A percentile compares a stretch with the other conserved stretches of the same genome.
These are phyloP conservation scores for Grosmannia serpens DNA, from an alignment of 2,329 filamentous ascomycete genomes.

Conservation along the genomic window DNA sequence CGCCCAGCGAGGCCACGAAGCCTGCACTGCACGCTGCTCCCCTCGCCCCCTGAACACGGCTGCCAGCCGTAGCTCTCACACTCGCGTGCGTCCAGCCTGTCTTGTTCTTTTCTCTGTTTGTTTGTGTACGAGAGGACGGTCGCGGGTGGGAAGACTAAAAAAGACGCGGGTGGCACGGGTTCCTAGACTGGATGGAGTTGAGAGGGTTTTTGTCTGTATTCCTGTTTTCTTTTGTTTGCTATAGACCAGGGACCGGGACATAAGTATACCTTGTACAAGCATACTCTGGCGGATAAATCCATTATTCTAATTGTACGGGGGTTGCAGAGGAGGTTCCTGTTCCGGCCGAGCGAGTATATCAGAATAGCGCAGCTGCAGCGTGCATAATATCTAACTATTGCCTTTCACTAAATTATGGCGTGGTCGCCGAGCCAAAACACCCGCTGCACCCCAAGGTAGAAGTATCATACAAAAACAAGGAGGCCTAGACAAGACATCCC, in stretches of 20 bases:
- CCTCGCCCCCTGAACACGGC: slow-evolving; percentile 41
- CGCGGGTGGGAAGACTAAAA: background rate
- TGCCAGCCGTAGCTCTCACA: background rate
- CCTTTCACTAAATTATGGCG: background rate
- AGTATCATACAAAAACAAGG: too few relatives aligned
- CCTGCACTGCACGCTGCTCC: slow-evolving; percentile 84
- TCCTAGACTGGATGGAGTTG: background rate
- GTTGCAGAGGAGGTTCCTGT: background rate
- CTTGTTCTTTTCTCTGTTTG: slow-evolving; percentile 8
- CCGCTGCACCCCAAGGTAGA: background rate
- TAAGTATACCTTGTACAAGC: background rate
- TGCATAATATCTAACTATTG: background rate
- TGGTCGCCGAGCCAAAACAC: too few relatives aligned
- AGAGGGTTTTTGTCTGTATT: background rate
- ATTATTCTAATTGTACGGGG: background rate
- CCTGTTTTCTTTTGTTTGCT: background rate
- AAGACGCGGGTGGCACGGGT: background rate
- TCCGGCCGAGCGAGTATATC: background rate
- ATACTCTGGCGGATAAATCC: background rate
- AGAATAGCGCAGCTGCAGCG: background rate
- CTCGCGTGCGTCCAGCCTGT: too few relatives aligned
- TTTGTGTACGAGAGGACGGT: background rate
- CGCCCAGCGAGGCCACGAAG: slow-evolving; percentile 39
- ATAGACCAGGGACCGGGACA: slow-evolving; percentile 1
- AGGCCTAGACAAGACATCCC: too few relatives aligned